Evolutionary conservation across 371 early-diverging fungal genomes (phyloP), one percentile per base, ranked within the genome.

Genomic region (Mortierella sp.): DNA sequence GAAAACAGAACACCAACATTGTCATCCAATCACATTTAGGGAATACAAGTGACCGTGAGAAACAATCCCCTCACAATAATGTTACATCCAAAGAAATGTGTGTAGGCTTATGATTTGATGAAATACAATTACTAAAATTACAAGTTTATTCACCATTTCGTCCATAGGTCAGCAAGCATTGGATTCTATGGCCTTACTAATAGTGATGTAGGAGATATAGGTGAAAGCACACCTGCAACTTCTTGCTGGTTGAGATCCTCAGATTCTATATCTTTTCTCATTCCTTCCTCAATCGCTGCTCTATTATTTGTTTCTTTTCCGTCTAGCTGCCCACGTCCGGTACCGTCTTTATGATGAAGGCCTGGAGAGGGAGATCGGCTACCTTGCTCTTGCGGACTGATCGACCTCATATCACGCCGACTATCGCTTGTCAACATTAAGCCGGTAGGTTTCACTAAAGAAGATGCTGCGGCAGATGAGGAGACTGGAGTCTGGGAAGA

Each of bases 161-260:
- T 47, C 62, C 71, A 1, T 57, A 32, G 34, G 17, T 57, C 58
- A 19, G 34, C 58, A 57, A 34, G 58, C 58, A 57, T 57, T 6
- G 35, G 35, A 57, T 35, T 57, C 31, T 34, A 32, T n/a, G 58
- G n/a, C 22, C 35, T 22, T 9, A 5, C n/a, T 3, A 35, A 19
- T 12, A 57, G 31, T 12, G 22, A 17, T 6, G 58, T 19, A 35
- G 58, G 17, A 35, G 22, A 19, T 35, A 32, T 10, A 34, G 58
- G 32, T 8, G 29, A 55, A 57, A 35, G 13, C 10, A 2, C 19
- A 19, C n/a, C 19, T 57, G 35, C 37, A 34, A 10, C 58, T 19
- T 34, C 58, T 1, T n/a, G 58, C n/a, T 22, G 35, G 8, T 57
- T 35, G 17, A 19, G 19, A 10, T 57, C 3, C 58, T n/a, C n/a